Base-by-base conservation (phyloP, 352 stramenopile species). In the Pythium rishiriense region DNA sequence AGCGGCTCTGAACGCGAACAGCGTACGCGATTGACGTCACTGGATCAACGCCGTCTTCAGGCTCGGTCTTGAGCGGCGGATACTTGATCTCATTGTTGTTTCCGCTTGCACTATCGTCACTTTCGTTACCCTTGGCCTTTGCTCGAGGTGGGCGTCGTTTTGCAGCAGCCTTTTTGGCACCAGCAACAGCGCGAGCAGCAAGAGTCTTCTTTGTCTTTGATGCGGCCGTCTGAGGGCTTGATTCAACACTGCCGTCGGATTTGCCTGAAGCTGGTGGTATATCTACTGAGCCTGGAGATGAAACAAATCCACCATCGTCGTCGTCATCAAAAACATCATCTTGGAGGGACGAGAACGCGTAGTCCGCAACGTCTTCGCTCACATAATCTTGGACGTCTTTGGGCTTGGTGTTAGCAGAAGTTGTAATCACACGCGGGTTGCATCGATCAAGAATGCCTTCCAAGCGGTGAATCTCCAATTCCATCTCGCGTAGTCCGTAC, bases 401-500 rank as follows among this genome's bases (percentile, higher is more conserved):
- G 11, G 46, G 21, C 50, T 63, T 75, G 37, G 59, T 75, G 33
- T 8, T 53, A 0, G 41, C 14, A 19, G 42, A 62, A 0, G 65
- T 61, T 1, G 60, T 68, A 6, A 78, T 68, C 9, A 79, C 42
- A 22, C 68, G 71, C 19, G 81, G 82, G 1, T 76, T 82, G 55
- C 74, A 80, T 47, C 85, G 88, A 21, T 95, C 80, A 26, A 93
- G 61, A 26, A 83, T 71, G n/a, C 66, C 55, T 41, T 91, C 64
- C 19, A 89, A 72, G 3, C 81, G 81, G 31, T 92, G 74, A 43
- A 95, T 90, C 41, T 91, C 78, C 10, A 91, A 50, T 49, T 95
- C 87, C 78, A 95, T 93, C 58, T 95, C 87, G 17, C 85, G 79
- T 46, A 95, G 65, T 9, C 87, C 87, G 19, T 77, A 86, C 51